Evolutionary conservation across 371 early-diverging fungal genomes (phyloP).

Genomic region (Batrachochytrium dendrobatidis): DNA sequence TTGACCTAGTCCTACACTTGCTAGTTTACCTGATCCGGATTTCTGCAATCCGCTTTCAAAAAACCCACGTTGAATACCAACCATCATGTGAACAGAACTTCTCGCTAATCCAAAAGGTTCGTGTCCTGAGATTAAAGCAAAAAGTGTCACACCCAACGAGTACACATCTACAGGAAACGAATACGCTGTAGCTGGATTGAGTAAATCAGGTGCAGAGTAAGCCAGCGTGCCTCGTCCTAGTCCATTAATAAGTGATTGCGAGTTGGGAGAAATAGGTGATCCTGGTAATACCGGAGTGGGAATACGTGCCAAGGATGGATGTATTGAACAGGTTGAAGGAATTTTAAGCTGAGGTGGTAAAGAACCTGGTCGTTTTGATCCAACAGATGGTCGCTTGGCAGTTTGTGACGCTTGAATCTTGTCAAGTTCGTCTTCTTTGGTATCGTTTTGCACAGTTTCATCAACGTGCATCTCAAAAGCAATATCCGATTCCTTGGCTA

Average conservation of each 20-base stretch:
- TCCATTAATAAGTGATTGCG: constrained; percentile 45
- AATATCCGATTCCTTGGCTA: too few relatives aligned
- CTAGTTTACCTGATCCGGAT: neutral
- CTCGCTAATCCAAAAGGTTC: constrained; percentile 52
- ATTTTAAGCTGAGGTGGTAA: too few relatives aligned
- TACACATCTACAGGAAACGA: constrained; percentile 59
- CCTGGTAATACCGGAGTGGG: constrained; percentile 4
- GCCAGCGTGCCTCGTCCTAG: constrained; percentile 61
- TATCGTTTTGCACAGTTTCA: too few relatives aligned
- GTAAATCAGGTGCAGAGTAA: constrained; percentile 60
- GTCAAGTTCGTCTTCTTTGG: too few relatives aligned
- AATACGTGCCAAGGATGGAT: neutral
- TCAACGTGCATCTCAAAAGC: too few relatives aligned
- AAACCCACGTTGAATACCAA: constrained; percentile 34
- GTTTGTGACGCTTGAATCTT: too few relatives aligned
- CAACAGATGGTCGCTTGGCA: too few relatives aligned
- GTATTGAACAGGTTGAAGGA: neutral
- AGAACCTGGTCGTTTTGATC: too few relatives aligned
- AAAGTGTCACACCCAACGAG: constrained; percentile 73
- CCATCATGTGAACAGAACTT: constrained; percentile 26
- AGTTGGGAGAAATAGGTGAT: constrained; percentile 6
- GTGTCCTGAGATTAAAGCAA: constrained; percentile 55
- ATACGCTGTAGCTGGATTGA: constrained; percentile 26
- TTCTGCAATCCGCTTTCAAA: constrained; percentile 37
- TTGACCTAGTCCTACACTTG: neutral